A percentile compares a stretch with the other conserved stretches of the same genome.
phyloP scores from a whole-genome alignment of 306 rosid species.

The Sesbania bispinosa region DNA sequence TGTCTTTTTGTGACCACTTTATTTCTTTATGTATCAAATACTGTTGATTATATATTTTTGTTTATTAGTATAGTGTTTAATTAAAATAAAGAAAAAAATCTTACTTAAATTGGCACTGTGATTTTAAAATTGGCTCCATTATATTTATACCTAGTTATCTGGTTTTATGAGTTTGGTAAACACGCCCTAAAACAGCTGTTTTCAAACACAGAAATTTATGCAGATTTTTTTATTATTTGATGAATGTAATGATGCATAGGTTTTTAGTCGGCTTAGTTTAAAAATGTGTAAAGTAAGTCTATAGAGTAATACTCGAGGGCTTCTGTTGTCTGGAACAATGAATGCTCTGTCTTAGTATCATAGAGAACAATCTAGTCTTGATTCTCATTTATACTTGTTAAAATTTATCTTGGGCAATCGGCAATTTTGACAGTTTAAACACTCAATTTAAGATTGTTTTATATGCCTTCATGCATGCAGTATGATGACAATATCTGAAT shows the following conservation, averaged over 20 bases:
- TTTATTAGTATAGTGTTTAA: neutral
- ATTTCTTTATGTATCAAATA: neutral
- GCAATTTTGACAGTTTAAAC: neutral
- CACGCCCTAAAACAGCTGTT: neutral
- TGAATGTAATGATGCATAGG: neutral
- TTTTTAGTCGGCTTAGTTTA: neutral
- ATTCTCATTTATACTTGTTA: neutral
- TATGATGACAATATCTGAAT: neutral
- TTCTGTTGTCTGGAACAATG: neutral
- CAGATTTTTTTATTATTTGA: neutral
- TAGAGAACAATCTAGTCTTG: neutral
- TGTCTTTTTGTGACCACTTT: neutral
- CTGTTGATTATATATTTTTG: slow-evolving; percentile 7
- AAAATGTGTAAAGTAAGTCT: neutral
- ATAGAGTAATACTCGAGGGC: neutral
- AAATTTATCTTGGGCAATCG: neutral
- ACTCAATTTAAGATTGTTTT: neutral
- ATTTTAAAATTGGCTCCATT: neutral
- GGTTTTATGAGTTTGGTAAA: neutral
- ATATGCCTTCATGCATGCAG: slow-evolving; percentile 5
- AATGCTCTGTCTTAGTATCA: neutral
- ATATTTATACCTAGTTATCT: neutral
- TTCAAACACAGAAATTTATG: neutral
- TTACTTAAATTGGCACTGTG: neutral
- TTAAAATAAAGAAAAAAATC: neutral